These are phyloP conservation scores for Phytophthora fragariae DNA, from an alignment of 352 stramenopile species.

Conservation along the genomic window DNA sequence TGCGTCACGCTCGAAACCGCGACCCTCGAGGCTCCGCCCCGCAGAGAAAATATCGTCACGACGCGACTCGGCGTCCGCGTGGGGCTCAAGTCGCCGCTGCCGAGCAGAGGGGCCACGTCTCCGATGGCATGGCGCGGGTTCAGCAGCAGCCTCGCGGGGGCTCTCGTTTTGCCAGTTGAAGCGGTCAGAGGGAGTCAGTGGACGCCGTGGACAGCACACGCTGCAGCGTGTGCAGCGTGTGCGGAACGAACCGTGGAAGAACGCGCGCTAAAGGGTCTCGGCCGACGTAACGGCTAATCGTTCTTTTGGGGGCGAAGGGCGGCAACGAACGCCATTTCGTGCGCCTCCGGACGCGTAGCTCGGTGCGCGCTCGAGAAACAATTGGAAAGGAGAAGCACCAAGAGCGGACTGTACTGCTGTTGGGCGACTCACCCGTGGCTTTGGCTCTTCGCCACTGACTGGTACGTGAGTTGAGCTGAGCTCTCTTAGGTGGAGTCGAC, in stretches of 20 bases:
- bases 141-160: background rate
- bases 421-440: slow-evolving; percentile 25
- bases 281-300: slow-evolving; percentile 39
- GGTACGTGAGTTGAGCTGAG: slow-evolving; percentile 21
- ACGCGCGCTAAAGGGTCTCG: slow-evolving; percentile 32
- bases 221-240: background rate
- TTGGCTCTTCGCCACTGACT: slow-evolving; percentile 36
- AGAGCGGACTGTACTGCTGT: slow-evolving; percentile 2
- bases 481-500: background rate
- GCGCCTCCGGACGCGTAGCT: background rate
- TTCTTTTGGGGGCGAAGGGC: slow-evolving; percentile 30
- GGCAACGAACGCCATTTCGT: slow-evolving; percentile 30
- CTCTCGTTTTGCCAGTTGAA: slow-evolving; percentile 35
- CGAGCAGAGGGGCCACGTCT: background rate
- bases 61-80: background rate
- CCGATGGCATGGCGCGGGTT: background rate
- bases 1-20: slow-evolving; percentile 18
- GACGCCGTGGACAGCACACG: background rate
- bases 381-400: slow-evolving; percentile 34
- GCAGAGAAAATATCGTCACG: slow-evolving; percentile 18
- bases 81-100: slow-evolving; percentile 1
- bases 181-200: slow-evolving; percentile 36
- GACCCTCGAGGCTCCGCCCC: background rate
- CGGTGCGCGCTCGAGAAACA: slow-evolving; percentile 21
- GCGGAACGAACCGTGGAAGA: slow-evolving; percentile 40